phyloP scores from a whole-genome alignment of 805 yeast species.

The Yarrowia hollandica region DNA sequence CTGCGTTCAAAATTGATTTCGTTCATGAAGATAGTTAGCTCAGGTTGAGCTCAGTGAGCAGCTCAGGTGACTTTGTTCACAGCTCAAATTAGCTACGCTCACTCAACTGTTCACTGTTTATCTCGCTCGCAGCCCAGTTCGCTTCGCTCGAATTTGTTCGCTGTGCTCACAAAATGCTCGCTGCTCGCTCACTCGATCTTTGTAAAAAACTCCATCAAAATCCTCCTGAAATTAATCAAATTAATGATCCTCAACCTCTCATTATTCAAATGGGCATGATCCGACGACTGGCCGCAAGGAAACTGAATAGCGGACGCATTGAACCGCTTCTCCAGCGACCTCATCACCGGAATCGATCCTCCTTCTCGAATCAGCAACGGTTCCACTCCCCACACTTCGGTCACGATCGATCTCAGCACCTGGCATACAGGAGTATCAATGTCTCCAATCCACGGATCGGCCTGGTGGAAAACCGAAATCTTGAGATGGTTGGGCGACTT shows the following conservation, averaged over 20 bases:
- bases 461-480: conserved; percentile 71
- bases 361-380: conserved; percentile 93
- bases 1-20: too few relatives aligned
- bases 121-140: too few relatives aligned
- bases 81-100: too few relatives aligned
- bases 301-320: conserved; percentile 90
- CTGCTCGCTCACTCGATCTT: conserved; percentile 12
- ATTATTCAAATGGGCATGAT: conserved; percentile 88
- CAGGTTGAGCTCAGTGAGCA: too few relatives aligned
- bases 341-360: conserved; percentile 89
- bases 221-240: conserved; percentile 68
- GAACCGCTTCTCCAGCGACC: conserved; percentile 79
- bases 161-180: too few relatives aligned
- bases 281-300: conserved; percentile 95
- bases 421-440: conserved; percentile 72
- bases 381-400: conserved; percentile 68
- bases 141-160: too few relatives aligned
- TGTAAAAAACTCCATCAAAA: conserved; percentile 42
- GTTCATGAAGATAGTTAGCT: too few relatives aligned
- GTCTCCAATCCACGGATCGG: conserved; percentile 96
- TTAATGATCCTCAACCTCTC: conserved; percentile 81
- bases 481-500: conserved; percentile 61
- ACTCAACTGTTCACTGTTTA: too few relatives aligned
- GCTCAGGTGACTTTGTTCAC: too few relatives aligned
- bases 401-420: conserved; percentile 61